Evolutionary conservation across 495 filamentous ascomycete species (phyloP).

Genomic region (Hyaloscypha bicolor): DNA sequence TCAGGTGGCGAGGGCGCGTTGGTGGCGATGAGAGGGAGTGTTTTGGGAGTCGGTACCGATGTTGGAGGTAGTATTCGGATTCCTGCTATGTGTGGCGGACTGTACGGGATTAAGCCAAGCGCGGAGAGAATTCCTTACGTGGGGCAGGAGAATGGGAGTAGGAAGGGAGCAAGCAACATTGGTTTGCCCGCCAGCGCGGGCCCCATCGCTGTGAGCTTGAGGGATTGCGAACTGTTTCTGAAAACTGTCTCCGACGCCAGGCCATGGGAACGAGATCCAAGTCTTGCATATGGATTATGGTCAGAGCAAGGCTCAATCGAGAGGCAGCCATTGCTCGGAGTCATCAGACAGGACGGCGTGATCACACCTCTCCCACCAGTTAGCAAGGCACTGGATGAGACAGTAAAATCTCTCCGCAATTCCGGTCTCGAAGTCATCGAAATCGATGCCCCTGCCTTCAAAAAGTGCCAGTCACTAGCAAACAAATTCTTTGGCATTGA

Average conservation of each 20-base stretch:
- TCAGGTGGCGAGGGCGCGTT: slow-evolving; percentile 62
- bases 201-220: slow-evolving; percentile 44
- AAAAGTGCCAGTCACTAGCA: slow-evolving; percentile 55
- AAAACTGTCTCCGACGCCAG: slow-evolving; percentile 36
- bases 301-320: slow-evolving; percentile 26
- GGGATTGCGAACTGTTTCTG: slow-evolving; percentile 46
- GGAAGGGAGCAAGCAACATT: slow-evolving; percentile 19
- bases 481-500: slow-evolving; percentile 61
- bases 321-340: slow-evolving; percentile 52
- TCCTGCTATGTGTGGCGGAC: slow-evolving; percentile 59
- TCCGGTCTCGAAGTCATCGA: slow-evolving; percentile 56
- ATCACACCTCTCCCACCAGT: slow-evolving; percentile 63
- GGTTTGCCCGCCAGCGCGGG: slow-evolving; percentile 42
- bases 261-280: slow-evolving; percentile 46
- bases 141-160: slow-evolving; percentile 39
- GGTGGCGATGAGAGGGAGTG: slow-evolving; percentile 44
- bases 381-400: slow-evolving; percentile 52
- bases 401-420: slow-evolving; percentile 44
- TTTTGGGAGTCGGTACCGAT: slow-evolving; percentile 61
- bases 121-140: slow-evolving; percentile 57
- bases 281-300: slow-evolving; percentile 45
- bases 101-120: slow-evolving; percentile 63
- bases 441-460: slow-evolving; percentile 50
- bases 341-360: slow-evolving; percentile 59
- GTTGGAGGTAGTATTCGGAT: slow-evolving; percentile 70